Evolutionary conservation across 495 filamentous ascomycete species (phyloP).

Genomic region (Penicillium subrubescens): DNA sequence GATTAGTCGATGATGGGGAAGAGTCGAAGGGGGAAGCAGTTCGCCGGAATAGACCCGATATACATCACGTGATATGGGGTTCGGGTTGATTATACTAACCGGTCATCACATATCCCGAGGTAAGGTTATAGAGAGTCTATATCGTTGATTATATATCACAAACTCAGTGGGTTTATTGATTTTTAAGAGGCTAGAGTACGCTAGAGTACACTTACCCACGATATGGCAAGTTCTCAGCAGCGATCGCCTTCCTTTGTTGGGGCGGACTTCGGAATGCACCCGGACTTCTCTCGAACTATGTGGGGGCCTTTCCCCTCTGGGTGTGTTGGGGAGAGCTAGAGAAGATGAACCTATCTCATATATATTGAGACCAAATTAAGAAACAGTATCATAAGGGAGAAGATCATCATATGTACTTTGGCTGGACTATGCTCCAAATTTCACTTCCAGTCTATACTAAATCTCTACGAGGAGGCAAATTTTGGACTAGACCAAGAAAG

Average conservation of each 20-base stretch:
- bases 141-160: not conserved
- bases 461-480: not conserved
- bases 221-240: not conserved
- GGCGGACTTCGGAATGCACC: not conserved
- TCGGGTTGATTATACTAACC: not conserved
- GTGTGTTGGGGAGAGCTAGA: not conserved
- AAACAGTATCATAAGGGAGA: not conserved
- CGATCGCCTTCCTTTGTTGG: not conserved
- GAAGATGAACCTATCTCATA: not conserved
- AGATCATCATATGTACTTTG: not conserved
- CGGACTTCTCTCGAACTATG: not conserved
- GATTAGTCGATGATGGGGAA: not conserved
- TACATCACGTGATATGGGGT: not conserved
- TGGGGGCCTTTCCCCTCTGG: not conserved
- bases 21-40: not conserved
- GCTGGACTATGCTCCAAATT: too few relatives aligned
- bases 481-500: too few relatives aligned
- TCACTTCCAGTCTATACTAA: not conserved
- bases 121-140: too few relatives aligned
- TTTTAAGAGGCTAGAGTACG: not conserved
- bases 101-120: too few relatives aligned
- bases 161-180: not conserved
- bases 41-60: not conserved
- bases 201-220: not conserved
- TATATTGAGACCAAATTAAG: not conserved